Percentiles rank a stretch among this genome's conserved stretches.
These are phyloP conservation scores for Auricularia sp. DNA, from an alignment of 768 basidiomycete species.

Conservation along the genomic window DNA sequence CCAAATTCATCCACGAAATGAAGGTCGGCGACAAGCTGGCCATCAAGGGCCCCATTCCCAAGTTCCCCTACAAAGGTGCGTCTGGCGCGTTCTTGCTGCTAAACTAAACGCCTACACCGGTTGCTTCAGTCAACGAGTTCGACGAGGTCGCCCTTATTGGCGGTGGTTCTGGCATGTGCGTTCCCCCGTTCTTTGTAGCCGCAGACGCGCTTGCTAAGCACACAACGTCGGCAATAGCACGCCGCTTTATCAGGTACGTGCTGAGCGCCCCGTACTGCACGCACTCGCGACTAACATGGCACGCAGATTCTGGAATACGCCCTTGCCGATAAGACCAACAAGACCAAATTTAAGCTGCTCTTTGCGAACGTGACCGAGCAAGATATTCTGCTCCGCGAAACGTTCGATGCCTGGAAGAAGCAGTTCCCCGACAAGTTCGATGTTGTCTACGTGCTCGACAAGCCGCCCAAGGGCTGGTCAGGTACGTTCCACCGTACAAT, in stretches of 20 bases:
- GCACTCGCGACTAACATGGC: not conserved
- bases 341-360: constrained; percentile 88
- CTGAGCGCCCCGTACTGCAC: not conserved
- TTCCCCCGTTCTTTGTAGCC: not conserved
- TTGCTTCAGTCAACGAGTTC: constrained; percentile 62
- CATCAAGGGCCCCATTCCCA: constrained; percentile 86
- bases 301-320: constrained; percentile 56
- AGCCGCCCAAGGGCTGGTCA: constrained; percentile 57
- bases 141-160: constrained; percentile 84
- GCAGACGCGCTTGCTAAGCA: constrained; percentile 5
- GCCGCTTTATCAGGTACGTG: constrained; percentile 56
- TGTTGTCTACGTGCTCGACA: constrained; percentile 81
- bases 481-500: constrained; percentile 17
- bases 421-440: constrained; percentile 65
- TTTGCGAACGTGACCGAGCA: constrained; percentile 84
- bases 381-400: constrained; percentile 81
- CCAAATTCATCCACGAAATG: constrained; percentile 70
- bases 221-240: constrained; percentile 35
- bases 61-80: constrained; percentile 77
- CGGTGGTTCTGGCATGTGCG: constrained; percentile 88
- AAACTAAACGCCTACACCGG: not conserved
- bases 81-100: constrained; percentile 3
- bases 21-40: constrained; percentile 72
- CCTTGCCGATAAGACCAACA: constrained; percentile 63
- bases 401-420: constrained; percentile 60